phyloP scores from a whole-genome alignment of 768 basidiomycete genomes.

The Flagelloscypha sp. region DNA sequence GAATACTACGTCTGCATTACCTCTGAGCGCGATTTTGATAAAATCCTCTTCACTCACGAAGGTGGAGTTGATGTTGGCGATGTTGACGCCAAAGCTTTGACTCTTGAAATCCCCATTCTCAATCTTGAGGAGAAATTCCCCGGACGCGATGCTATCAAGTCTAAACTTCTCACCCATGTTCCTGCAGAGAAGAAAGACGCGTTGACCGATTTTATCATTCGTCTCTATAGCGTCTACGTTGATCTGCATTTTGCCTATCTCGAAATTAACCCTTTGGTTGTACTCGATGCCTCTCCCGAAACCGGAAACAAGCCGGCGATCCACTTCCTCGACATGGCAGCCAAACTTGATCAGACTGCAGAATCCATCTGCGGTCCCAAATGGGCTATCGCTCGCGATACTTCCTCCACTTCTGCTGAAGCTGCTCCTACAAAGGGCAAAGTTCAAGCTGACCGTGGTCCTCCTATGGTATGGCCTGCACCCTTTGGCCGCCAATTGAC shows the following conservation, averaged over 20 bases:
- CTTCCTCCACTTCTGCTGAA: slow-evolving; percentile 39
- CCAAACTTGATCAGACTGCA: slow-evolving; percentile 98
- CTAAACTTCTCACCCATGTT: slow-evolving; percentile 74
- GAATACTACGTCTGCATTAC: slow-evolving; percentile 99
- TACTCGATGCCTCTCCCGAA: slow-evolving; percentile 49
- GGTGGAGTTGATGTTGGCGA: slow-evolving; percentile 99
- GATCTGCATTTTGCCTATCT: slow-evolving; percentile 99
- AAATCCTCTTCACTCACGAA: slow-evolving; percentile 97
- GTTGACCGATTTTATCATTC: slow-evolving; percentile 88
- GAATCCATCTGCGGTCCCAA: slow-evolving; percentile 97
- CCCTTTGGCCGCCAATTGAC: slow-evolving; percentile 97
- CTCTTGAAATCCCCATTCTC: slow-evolving; percentile 72
- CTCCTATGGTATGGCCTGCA: slow-evolving; percentile 94
- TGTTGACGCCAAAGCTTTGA: slow-evolving; percentile 94
- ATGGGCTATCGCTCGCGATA: slow-evolving; percentile 95
- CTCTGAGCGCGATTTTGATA: slow-evolving; percentile 88
- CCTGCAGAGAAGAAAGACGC: slow-evolving; percentile 82
- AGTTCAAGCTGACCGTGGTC: slow-evolving; percentile 85
- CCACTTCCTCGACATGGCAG: slow-evolving; percentile 98
- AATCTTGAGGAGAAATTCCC: slow-evolving; percentile 58
- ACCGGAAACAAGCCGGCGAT: slow-evolving; percentile 62
- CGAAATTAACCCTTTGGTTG: slow-evolving; percentile 98
- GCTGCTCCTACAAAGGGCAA: slow-evolving; percentile 35
- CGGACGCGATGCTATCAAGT: slow-evolving; percentile 64
- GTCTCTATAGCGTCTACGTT: slow-evolving; percentile 95